These are phyloP conservation scores for Trametes meyenii DNA, from an alignment of 768 basidiomycete species.

Conservation along the genomic window DNA sequence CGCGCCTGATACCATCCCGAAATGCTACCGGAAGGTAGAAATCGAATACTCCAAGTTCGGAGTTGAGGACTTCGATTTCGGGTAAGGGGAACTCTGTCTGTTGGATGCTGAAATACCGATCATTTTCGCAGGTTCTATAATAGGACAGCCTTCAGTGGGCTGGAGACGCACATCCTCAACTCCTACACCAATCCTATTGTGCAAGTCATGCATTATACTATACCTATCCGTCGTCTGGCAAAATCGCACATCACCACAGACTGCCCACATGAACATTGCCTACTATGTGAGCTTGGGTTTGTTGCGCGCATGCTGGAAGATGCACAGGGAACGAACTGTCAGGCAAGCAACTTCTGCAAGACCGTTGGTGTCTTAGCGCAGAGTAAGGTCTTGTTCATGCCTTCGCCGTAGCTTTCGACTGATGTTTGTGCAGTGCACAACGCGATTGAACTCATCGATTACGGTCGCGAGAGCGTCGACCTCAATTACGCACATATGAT, in stretches of 20 bases:
- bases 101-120: neutral
- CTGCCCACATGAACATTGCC: constrained; percentile 89
- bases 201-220: constrained; percentile 86
- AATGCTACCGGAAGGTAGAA: constrained; percentile 87
- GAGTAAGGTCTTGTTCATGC: constrained; percentile 48
- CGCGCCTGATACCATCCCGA: constrained; percentile 65
- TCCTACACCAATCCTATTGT: constrained; percentile 93
- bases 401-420: neutral
- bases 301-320: constrained; percentile 95
- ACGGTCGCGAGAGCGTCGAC: constrained; percentile 72
- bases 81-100: constrained; percentile 46
- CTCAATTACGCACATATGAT: constrained; percentile 87
- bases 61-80: constrained; percentile 99
- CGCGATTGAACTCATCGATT: constrained; percentile 88
- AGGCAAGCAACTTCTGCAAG: constrained; percentile 96
- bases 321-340: constrained; percentile 91
- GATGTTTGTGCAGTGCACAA: constrained; percentile 52
- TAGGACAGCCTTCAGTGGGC: constrained; percentile 83
- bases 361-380: constrained; percentile 89
- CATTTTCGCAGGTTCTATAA: constrained; percentile 78
- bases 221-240: constrained; percentile 78
- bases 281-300: constrained; percentile 94
- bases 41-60: constrained; percentile 99
- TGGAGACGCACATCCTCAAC: constrained; percentile 96
- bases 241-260: constrained; percentile 91